phyloP scores from a whole-genome alignment of 805 yeast genomes.

The Hemisphaericaspora nanyangensis region DNA sequence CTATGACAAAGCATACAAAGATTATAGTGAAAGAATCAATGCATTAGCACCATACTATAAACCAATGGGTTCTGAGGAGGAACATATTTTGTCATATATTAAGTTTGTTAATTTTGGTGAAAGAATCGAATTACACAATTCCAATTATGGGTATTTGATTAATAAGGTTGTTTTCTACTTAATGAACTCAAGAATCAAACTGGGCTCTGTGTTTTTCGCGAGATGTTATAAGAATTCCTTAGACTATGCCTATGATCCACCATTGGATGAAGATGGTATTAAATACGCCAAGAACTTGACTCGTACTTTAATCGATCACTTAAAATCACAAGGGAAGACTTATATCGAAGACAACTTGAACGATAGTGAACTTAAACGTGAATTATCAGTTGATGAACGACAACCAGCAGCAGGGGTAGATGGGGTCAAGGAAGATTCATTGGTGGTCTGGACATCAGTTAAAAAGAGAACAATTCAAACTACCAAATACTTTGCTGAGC shows the following conservation, averaged over 20 bases:
- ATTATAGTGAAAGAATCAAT: slow-evolving; percentile 71
- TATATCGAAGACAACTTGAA: slow-evolving; percentile 16
- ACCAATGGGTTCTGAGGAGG: slow-evolving; percentile 54
- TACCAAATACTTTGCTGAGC: slow-evolving; percentile 60
- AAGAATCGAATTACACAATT: slow-evolving; percentile 70
- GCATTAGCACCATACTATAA: slow-evolving; percentile 67
- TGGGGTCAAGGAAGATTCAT: slow-evolving; percentile 55
- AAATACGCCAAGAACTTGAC: slow-evolving; percentile 64
- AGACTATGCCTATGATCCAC: slow-evolving; percentile 73
- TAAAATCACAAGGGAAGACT: slow-evolving; percentile 31
- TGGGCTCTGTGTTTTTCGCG: slow-evolving; percentile 91
- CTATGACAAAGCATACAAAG: slow-evolving; percentile 66
- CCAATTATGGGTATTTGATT: slow-evolving; percentile 82
- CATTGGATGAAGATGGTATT: slow-evolving; percentile 69
- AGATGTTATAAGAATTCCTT: slow-evolving; percentile 61
- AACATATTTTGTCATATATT: slow-evolving; percentile 59
- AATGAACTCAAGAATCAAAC: slow-evolving; percentile 84
- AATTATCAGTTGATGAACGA: slow-evolving; percentile 31
- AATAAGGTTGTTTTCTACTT: slow-evolving; percentile 89
- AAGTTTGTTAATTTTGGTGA: slow-evolving; percentile 91
- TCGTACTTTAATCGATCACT: slow-evolving; percentile 45
- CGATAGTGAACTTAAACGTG: slow-evolving; percentile 5
- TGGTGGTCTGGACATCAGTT: slow-evolving; percentile 95
- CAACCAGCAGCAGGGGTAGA: slow-evolving; percentile 50
- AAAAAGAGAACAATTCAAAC: slow-evolving; percentile 80